Base-by-base conservation (phyloP, 2,329 filamentous ascomycete genomes). In the Ceratocystis alfenasii region DNA sequence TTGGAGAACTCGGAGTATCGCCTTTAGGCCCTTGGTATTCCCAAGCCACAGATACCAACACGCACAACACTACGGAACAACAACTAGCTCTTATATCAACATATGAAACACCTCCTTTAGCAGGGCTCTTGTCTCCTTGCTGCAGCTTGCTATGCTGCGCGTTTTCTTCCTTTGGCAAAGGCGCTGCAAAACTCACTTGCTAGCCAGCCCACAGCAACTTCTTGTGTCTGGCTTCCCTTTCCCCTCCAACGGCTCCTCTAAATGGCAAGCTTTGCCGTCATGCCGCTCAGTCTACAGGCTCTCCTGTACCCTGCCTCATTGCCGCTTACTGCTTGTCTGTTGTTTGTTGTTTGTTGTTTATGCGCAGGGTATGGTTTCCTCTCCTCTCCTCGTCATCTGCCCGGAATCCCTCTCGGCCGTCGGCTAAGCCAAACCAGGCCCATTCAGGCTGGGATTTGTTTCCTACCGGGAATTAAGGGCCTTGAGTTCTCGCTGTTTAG, bases 381-480 rank as follows among this genome's bases (percentile, higher is more conserved):
- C n/a, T 22, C 22, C n/a, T 22, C 22, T 48, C 46, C 8, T 57
- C 8, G 22, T 28, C 5, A 17, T 10, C 8, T 50, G 17, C 15
- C 46, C 46, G 22, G 17, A 57, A 57, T 57, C 53, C 53, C 53
- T 57, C 53, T 57, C 53, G 53, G 53, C 53, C 53, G 53, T 57
- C 46, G 46, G 46, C 46, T 50, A 50, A 22, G 17, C 22, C 46
- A n/a, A n/a, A 17, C 17, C 17, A n/a, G 46, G 46, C 46, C 10
- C 22, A 22, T n/a, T n/a, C 17, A n/a, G 0, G 6, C 46, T n/a
- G 25, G 15, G 20, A 10, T 50, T 50, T 50, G 46, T 50, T 50
- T 50, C n/a, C 22, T 36, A 1, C 33, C 7, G 33, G 10, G 33
- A 36, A 36, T 36, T 4, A 36, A 36, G 33, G 33, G 33, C 33